Evolutionary conservation across 192 early-diverging fungal genomes (phyloP), one percentile per base, ranked within the genome.

Genomic region (Dispira simplex): DNA sequence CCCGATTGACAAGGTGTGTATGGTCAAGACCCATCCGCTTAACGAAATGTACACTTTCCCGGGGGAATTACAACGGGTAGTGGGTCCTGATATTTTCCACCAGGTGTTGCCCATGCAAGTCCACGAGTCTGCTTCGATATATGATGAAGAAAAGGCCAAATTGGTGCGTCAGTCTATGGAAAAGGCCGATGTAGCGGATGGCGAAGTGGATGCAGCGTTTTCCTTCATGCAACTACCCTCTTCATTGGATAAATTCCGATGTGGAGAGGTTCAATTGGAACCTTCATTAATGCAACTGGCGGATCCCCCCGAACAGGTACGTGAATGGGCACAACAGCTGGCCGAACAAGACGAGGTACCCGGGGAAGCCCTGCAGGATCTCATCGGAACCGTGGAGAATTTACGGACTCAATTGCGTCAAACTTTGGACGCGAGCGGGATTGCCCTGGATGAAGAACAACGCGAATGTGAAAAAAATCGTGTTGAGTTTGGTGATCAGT

Each of bases 111-210:
- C 96, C 0, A 75, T 99, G 48, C 79, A 83, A n/a, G 90, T 99
- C 0, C 93, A 96, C 71, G 92, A 97, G 74, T 84, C 89, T 46
- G 80, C 93, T 14, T 91, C 88, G 25, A 62, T 97, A 64, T 99
- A 99, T 66, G 93, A 92, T 23, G 96, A 97, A 69, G 92, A 96
- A 70, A 92, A 96, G 75, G 93, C 92, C 20, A 92, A 93, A 75
- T 65, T 99, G 44, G 79, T 96, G 9, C 84, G 96, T 25, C 70
- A 77, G 23, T 89, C 93, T 56, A 81, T 83, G 23, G 91, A 85
- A 64, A 74, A 79, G 65, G 88, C 85, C 32, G 90, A 91, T 52
- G 66, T 84, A 8, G 88, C 91, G 8, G 88, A 97, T 69, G 82
- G 76, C 26, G 93, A 99, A 66, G 68, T 95, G 16, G 79, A 88